Base-by-base conservation (phyloP, 495 filamentous ascomycete species). In the Glonium stellatum region DNA sequence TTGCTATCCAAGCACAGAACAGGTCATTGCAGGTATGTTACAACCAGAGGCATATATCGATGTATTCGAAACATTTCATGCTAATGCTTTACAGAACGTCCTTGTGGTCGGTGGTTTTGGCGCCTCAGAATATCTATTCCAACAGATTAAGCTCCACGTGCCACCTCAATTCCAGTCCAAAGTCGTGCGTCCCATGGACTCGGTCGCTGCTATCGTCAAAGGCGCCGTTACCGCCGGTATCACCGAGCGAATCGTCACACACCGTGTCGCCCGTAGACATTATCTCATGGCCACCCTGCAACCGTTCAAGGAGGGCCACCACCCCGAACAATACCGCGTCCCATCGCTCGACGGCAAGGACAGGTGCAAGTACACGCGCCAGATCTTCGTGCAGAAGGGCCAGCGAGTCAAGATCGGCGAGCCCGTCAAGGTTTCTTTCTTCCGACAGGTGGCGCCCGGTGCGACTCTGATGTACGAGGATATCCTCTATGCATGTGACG, bases 381-480 rank as follows among this genome's bases (percentile, higher is more conserved):
- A 98, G 70, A 97, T 97, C 61, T 98, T 98, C 67, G 93, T 98
- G 65, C 93, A 97, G 69, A 98, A 97, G 78, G 95, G 95, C 18
- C 93, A 98, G 73, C 84, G 93, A 69, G 91, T 98, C 72, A 97
- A 96, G 85, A 97, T 96, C 69, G 93, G 93, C 60, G 93, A 98
- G 75, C 93, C 95, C 8, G 93, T 97, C 73, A 98, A 98, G 77
- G 95, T 98, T 27, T 92, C 88, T 54, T 98, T 98, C 75, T 97
- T 98, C 84, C 80, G 93, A 72, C 93, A 98, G 72, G 93, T 98
- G 59, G 93, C 93, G 23, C 93, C 93, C 1, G 95, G 93, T 51
- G 95, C 95, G 35, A 97, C 93, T 0, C 82, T 98, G 60, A 98
- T 97, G 92, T 98, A 98, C 72, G 95, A 97, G 77, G 95, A 98